These are phyloP conservation scores for Hura crepitans DNA, from an alignment of 441 rosid genomes.

Conservation along the genomic window DNA sequence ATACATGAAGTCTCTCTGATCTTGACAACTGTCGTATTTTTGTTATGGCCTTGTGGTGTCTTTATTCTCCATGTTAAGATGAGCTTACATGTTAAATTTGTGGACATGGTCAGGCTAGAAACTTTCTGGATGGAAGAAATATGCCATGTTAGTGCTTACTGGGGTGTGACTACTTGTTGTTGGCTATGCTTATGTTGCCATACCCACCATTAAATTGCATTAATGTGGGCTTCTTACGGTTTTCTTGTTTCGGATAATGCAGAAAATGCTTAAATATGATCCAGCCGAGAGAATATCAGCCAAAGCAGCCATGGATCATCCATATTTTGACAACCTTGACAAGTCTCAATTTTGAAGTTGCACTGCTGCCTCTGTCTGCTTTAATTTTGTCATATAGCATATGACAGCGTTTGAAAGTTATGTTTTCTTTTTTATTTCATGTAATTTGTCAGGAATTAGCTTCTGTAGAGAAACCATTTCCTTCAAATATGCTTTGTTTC, in stretches of 20 bases:
- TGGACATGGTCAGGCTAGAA: too few species aligned
- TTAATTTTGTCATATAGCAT: background rate
- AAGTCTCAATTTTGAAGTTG: slow-evolving; percentile 73
- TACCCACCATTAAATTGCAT: too few species aligned
- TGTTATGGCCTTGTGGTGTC: too few species aligned
- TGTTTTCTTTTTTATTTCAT: background rate
- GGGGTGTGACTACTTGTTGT: too few species aligned
- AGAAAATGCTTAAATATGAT: slow-evolving; percentile 77
- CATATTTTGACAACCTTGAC: slow-evolving; percentile 82
- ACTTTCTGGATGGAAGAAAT: background rate
- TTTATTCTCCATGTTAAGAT: too few species aligned
- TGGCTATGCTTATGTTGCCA: background rate
- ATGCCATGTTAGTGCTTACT: background rate
- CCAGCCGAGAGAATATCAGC: slow-evolving; percentile 91
- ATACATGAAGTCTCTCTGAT: too few species aligned
- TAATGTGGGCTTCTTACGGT: background rate
- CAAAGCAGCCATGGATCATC: slow-evolving; percentile 82
- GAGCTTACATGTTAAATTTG: too few species aligned
- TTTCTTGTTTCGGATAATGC: slow-evolving; percentile 31
- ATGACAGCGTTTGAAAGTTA: slow-evolving; percentile 3
- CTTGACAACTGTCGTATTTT: too few species aligned
- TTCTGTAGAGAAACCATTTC: background rate
- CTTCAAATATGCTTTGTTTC: slow-evolving; percentile 37
- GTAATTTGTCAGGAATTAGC: background rate
- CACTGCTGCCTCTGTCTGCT: background rate